Conservation (phyloP, 192 early-diverging fungal genomes). For the Irineochytrium annulatum region DNA sequence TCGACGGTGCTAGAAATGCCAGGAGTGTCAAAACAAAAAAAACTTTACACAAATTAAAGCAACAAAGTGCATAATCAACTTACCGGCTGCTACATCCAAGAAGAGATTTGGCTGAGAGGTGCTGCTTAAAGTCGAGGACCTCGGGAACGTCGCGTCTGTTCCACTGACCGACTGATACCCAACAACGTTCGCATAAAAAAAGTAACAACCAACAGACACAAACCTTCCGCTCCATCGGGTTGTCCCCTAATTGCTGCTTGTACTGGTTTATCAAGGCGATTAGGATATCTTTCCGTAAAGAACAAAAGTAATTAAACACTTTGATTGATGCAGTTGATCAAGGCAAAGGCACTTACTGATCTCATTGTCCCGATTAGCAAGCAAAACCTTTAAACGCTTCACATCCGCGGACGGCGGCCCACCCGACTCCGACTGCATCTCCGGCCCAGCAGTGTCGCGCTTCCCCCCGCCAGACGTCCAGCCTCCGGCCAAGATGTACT, state of each 20-base stretch:
- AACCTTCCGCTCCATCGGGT: constrained; percentile 10
- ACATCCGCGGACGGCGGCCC: constrained; percentile 6
- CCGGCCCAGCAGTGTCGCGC: neutral
- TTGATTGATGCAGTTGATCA: neutral
- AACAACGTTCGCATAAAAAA: too few relatives aligned
- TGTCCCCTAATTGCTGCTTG: constrained; percentile 31
- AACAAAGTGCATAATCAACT: too few relatives aligned
- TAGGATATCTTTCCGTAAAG: constrained; percentile 36
- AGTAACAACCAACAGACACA: too few relatives aligned
- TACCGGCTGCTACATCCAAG: too few relatives aligned
- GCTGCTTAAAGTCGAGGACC: too few relatives aligned
- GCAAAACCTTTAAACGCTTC: constrained; percentile 28
- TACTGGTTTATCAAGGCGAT: constrained; percentile 51
- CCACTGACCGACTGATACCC: too few relatives aligned
- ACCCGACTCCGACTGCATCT: neutral
- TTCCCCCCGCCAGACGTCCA: neutral
- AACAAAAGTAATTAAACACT: neutral
- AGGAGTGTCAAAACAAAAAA: too few relatives aligned
- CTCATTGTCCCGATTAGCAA: constrained; percentile 55
- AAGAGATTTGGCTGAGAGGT: too few relatives aligned
- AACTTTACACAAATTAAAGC: too few relatives aligned
- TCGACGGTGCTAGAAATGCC: neutral
- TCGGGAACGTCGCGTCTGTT: too few relatives aligned
- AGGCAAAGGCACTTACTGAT: constrained; percentile 40
- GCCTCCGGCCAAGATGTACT: neutral